A percentile compares a stretch with the other conserved stretches of the same genome.
phyloP scores from a whole-genome alignment of 192 early-diverging fungal genomes.

The Entomortierella lignicola region DNA sequence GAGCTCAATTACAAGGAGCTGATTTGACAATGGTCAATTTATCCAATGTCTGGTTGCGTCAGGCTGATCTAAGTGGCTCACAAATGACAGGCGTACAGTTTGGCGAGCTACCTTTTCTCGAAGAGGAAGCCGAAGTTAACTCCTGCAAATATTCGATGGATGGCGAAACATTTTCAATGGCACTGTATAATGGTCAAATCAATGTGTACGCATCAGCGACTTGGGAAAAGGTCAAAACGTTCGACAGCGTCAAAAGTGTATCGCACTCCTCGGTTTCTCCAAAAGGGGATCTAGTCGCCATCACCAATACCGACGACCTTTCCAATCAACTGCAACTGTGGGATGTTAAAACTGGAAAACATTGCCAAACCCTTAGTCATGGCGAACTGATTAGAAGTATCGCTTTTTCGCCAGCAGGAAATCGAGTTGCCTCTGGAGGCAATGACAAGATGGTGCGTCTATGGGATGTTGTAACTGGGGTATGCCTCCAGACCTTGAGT shows the following conservation, averaged over 20 bases:
- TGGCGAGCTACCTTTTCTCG: background rate
- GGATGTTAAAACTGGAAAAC: too few relatives aligned
- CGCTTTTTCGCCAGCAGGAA: background rate
- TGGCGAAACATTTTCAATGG: background rate
- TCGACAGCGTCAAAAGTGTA: too few relatives aligned
- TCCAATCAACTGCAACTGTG: too few relatives aligned
- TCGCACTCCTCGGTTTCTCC: too few relatives aligned
- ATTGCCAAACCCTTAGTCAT: background rate
- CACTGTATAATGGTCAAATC: background rate
- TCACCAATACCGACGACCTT: too few relatives aligned
- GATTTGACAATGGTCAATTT: conserved; percentile 1
- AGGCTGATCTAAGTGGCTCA: background rate
- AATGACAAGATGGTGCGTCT: background rate
- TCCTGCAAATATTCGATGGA: background rate
- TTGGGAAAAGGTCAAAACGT: too few relatives aligned
- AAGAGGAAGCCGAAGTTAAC: background rate
- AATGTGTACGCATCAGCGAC: background rate
- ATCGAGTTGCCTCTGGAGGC: background rate
- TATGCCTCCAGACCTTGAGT: background rate
- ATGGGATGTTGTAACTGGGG: conserved; percentile 6
- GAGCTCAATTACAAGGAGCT: conserved; percentile 3
- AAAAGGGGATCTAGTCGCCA: too few relatives aligned
- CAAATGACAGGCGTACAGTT: background rate
- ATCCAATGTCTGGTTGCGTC: background rate
- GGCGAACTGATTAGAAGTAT: background rate